A percentile compares a stretch with the other conserved stretches of the same genome.
These are phyloP conservation scores for Elsinoe perseae DNA, from an alignment of 2,329 filamentous ascomycete species.

Conservation along the genomic window DNA sequence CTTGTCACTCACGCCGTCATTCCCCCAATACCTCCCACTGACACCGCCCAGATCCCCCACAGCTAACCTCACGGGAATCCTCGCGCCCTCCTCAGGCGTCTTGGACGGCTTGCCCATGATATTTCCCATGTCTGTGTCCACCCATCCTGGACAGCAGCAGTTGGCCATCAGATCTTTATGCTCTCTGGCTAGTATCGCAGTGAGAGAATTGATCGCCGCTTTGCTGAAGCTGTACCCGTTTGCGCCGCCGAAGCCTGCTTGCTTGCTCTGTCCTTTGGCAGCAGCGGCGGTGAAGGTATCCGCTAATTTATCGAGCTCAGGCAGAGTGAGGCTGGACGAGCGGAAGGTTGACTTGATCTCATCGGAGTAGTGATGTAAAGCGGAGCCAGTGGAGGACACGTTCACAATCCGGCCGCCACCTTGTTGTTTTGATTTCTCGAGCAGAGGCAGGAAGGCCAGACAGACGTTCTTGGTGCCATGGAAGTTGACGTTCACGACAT, in stretches of 20 bases:
- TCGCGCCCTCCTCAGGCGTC: slow-evolving; percentile 30
- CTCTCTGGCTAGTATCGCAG: slow-evolving; percentile 27
- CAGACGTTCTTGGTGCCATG: slow-evolving; percentile 32
- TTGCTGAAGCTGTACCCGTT: slow-evolving; percentile 31
- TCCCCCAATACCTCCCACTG: slow-evolving; percentile 33
- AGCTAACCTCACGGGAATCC: slow-evolving; percentile 31
- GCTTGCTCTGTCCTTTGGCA: slow-evolving; percentile 21
- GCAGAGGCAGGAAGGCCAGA: slow-evolving; percentile 27
- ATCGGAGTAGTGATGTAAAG: slow-evolving; percentile 26
- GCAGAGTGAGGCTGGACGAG: slow-evolving; percentile 19
- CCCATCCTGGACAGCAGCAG: slow-evolving; percentile 34
- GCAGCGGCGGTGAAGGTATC: slow-evolving; percentile 25
- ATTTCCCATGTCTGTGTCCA: slow-evolving; percentile 32
- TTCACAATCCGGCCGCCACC: slow-evolving; percentile 30
- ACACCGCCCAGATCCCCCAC: slow-evolving; percentile 29
- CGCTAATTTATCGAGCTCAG: slow-evolving; percentile 27
- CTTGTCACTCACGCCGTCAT: slow-evolving; percentile 27
- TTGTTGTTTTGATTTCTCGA: slow-evolving; percentile 27
- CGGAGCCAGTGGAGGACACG: slow-evolving; percentile 29
- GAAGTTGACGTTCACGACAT: slow-evolving; percentile 31
- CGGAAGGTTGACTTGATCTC: slow-evolving; percentile 25
- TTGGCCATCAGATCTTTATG: slow-evolving; percentile 28
- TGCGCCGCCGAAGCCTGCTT: slow-evolving; percentile 25
- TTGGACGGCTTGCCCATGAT: slow-evolving; percentile 30
- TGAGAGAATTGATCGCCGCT: slow-evolving; percentile 30